Conservation (phyloP, 768 basidiomycete genomes). For the Crassisporium funariophilum region DNA sequence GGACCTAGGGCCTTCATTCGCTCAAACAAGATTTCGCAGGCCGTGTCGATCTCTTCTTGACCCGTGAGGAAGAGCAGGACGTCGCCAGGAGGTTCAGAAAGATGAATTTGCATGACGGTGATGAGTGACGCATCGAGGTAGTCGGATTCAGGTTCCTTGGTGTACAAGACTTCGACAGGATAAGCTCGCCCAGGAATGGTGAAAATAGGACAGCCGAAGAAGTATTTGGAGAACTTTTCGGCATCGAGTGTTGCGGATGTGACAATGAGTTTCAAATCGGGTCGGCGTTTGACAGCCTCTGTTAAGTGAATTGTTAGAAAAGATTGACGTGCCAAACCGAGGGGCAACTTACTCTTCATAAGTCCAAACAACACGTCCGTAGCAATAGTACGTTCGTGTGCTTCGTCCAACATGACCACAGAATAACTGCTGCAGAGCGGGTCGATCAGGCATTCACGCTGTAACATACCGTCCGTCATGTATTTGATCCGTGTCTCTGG, state of each 20-base stretch:
- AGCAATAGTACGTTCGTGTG: conserved; percentile 97
- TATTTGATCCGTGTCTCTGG: conserved; percentile 99
- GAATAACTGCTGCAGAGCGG: conserved; percentile 92
- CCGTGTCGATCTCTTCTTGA: conserved; percentile 97
- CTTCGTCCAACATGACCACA: conserved; percentile 98
- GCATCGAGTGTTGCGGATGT: conserved; percentile 99
- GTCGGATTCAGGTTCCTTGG: conserved; percentile 96
- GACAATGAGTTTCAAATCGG: conserved; percentile 96
- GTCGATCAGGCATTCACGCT: conserved; percentile 95
- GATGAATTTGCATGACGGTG: conserved; percentile 98
- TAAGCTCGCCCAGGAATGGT: conserved; percentile 99
- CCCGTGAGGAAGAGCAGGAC: conserved; percentile 96
- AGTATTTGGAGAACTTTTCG: conserved; percentile 99
- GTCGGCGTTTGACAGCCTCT: conserved; percentile 94
- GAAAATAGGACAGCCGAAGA: conserved; percentile 98
- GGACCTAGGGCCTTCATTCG: conserved; percentile 98
- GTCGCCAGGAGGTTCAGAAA: conserved; percentile 97
- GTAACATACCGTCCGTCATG: conserved; percentile 99
- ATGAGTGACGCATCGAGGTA: conserved; percentile 98
- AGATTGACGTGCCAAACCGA: background rate
- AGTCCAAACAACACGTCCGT: conserved; percentile 98
- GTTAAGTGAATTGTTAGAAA: conserved; percentile 20
- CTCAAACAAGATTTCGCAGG: conserved; percentile 96
- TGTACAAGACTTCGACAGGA: conserved; percentile 97
- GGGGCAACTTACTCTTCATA: conserved; percentile 69